Percentiles rank a stretch among this genome's conserved stretches.
phyloP scores from a whole-genome alignment of 768 basidiomycete genomes.

The Pulveroboletus sp. region DNA sequence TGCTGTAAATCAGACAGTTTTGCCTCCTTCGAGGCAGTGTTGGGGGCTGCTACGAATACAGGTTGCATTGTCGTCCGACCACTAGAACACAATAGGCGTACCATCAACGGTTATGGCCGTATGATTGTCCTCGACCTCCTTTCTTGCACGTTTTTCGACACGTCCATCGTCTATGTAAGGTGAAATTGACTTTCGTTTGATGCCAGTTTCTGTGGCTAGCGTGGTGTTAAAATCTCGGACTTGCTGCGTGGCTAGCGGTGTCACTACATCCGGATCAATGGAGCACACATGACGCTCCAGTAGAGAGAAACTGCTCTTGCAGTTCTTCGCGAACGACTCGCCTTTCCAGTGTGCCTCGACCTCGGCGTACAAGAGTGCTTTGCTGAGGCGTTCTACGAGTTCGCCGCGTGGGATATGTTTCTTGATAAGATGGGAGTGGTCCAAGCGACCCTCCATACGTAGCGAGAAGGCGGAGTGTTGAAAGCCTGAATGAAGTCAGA shows the following conservation, averaged over 20 bases:
- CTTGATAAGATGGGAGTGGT: conserved; percentile 60
- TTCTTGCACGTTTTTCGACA: conserved; percentile 60
- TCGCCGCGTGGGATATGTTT: conserved; percentile 80
- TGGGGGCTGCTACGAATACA: conserved; percentile 12
- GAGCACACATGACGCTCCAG: conserved; percentile 72
- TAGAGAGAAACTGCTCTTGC: conserved; percentile 69
- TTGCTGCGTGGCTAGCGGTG: conserved; percentile 15
- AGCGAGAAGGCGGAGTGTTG: conserved; percentile 79
- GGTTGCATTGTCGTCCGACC: conserved; percentile 16
- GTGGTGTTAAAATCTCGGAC: conserved; percentile 8
- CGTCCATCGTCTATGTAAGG: conserved; percentile 45
- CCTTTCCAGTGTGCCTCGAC: conserved; percentile 80
- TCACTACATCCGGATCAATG: conserved; percentile 35
- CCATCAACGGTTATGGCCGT: conserved; percentile 40
- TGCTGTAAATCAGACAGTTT: conserved; percentile 20
- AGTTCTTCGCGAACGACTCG: conserved; percentile 55
- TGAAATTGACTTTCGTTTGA: conserved; percentile 51
- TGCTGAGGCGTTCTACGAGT: conserved; percentile 73
- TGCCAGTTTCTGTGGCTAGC: conserved; percentile 18
- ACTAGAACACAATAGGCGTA: conserved; percentile 24
- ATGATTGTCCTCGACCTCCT: conserved; percentile 38
- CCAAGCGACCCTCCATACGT: conserved; percentile 66
- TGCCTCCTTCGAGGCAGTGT: conserved; percentile 14
- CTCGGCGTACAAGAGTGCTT: conserved; percentile 75
- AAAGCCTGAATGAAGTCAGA: conserved; percentile 49